Base-by-base conservation (phyloP, 148 eudicot species). In the Camellia japonica region DNA sequence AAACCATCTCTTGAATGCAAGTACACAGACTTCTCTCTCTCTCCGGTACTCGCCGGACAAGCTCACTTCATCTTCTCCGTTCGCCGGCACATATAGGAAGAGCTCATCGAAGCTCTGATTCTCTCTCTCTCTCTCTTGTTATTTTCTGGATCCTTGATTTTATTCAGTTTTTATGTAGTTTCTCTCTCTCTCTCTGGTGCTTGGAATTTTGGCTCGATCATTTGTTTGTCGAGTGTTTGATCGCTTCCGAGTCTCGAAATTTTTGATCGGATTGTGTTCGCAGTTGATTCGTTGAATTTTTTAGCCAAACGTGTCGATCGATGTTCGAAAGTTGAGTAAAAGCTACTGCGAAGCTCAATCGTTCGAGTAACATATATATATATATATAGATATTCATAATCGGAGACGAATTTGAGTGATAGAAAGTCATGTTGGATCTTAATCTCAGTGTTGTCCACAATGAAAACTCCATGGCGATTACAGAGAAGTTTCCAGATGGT, bases 371-470 rank as follows among this genome's bases (percentile, higher is more conserved):
- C 9, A 3, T 16, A 20, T 46, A 2, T 4, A 71, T 6, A 61
- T 47, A 12, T 0, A 3, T 19, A 61, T 7, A 12, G 41, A 63
- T 47, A 76, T 46, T 43, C 15, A 19, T 2, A 76, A 52, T 47
- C n/a, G 15, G 68, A 61, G 56, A 46, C 78, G 5, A 38, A 78
- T 68, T 41, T 30, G 54, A 52, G 65, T 6, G 41, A 15, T 65
- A 8, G 20, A 65, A 73, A 68, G 62, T n/a, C 73, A 78, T 78
- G 80, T 38, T 78, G 73, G 80, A 78, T 59, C 80, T 78, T 19
- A 78, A 78, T 56, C 54, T 78, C 41, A 68, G 64, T 68, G 59
- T 43, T 55, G 64, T 67, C 10, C 47, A 68, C 64, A 43, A 68
- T 20, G 80, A 68, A 19, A 30, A n/a, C 52, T 54, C 65, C 66